Base-by-base conservation (phyloP, 768 basidiomycete species). In the Gyrodon lividus region DNA sequence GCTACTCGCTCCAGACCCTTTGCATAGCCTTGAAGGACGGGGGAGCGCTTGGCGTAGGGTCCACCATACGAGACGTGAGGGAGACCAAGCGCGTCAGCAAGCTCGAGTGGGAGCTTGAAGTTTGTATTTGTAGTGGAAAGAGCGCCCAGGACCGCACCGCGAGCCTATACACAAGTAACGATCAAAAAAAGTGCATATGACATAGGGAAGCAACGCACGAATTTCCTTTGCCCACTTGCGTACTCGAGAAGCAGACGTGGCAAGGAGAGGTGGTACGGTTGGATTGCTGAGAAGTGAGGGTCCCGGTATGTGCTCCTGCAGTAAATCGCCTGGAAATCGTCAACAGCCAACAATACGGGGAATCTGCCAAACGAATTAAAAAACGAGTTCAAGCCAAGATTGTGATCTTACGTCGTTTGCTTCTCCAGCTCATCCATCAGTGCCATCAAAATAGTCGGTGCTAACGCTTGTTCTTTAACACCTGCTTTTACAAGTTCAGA, bases 291-390 rank as follows among this genome's bases (percentile, higher is more conserved):
- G 68, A 84, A 91, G 38, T 84, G 82, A 12, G 88, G 87, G 50
- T 90, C 84, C 22, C 83, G 80, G 70, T 95, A 95, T 23, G 71
- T 62, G 0, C 87, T 81, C 39, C 70, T 72, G 62, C 79, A 74
- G 61, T 89, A 92, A 22, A 97, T 68, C 0, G 90, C 78, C 66
- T 96, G 94, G 66, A 91, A 83, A 59, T 96, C 93, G 57, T 97
- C 94, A 1, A 95, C 74, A 0, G 92, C 93, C 26, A 95, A 71
- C 6, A 97, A 65, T 2, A 96, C 87, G 0, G 92, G 92, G 60
- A 76, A 73, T 39, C 91, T 93, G 52, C 9, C 47, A 19, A 44
- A 44, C 22, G 16, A 46, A 48, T 46, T 23, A 26, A 41, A 34
- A 19, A 35, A 43, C 19, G 14, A 22, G 31, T 30, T 16, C 17